phyloP scores from a whole-genome alignment of 768 basidiomycete species.

The Collybia mongolica region DNA sequence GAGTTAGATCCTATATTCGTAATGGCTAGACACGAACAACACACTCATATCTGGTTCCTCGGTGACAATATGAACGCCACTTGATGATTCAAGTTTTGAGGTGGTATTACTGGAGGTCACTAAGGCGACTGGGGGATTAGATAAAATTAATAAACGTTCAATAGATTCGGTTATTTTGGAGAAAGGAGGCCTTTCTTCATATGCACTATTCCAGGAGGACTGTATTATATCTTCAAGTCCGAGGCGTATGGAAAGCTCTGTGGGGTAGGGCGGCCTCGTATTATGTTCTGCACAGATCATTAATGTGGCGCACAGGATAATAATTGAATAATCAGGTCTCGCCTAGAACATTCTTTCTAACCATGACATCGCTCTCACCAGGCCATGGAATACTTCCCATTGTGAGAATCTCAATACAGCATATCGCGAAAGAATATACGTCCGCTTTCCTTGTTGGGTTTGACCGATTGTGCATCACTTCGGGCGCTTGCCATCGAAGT shows the following conservation, averaged over 20 bases:
- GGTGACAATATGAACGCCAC: too few species aligned
- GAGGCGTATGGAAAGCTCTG: slow-evolving; percentile 1
- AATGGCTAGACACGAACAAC: too few species aligned
- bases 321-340: slow-evolving; percentile 7
- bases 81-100: too few species aligned
- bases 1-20: too few species aligned
- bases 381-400: slow-evolving; percentile 64
- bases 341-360: slow-evolving; percentile 53
- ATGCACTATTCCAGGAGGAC: slow-evolving; percentile 5
- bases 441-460: slow-evolving; percentile 50
- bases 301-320: background rate
- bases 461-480: slow-evolving; percentile 48
- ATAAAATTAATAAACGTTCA: too few species aligned
- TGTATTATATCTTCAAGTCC: slow-evolving; percentile 3
- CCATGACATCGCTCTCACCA: slow-evolving; percentile 46
- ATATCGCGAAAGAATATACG: slow-evolving; percentile 68
- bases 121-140: too few species aligned
- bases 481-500: slow-evolving; percentile 70
- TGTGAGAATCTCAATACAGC: slow-evolving; percentile 59
- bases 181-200: background rate
- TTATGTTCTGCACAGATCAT: slow-evolving; percentile 1
- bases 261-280: slow-evolving; percentile 12
- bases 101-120: too few species aligned
- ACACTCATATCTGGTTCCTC: too few species aligned
- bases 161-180: too few species aligned